Base-by-base conservation (phyloP, 2,329 filamentous ascomycete species). In the Aureobasidium vineae region DNA sequence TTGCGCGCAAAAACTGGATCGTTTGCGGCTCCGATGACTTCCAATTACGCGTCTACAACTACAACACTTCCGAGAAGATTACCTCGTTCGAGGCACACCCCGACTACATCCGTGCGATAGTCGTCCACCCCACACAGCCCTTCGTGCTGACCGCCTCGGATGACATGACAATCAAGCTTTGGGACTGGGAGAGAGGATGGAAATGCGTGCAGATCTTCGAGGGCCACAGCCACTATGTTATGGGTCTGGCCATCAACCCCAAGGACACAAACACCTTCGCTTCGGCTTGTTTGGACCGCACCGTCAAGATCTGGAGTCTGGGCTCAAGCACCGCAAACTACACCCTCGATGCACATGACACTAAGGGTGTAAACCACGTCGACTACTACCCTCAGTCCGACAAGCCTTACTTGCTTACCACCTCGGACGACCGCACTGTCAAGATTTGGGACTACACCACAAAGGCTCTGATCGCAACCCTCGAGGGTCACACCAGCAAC, bases 391-490 rank as follows among this genome's bases (percentile, higher is more conserved):
- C 86, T 5, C 85, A 87, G 69, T 84, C 84, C 31, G 86, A 89
- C 77, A 89, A 89, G 75, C 86, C 86, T 43, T 98, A 99, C 75
- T 88, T 99, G 53, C 88, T 99, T 70, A 99, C 95, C 28, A 97
- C 94, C 16, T 97, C 92, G 8, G 95, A 99, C 77, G 95, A 98
- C 79, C 88, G 91, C 73, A 98, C 94, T 0, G 92, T 98, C 73
- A 98, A 98, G 83, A 87, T 99, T 65, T 99, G 95, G 94, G 95
- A 99, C 77, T 98, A 99, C 82, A 98, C 94, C 15, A 98, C 93
- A 57, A 99, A 99, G 81, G 95, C 92, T 15, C 83, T 98, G 70
- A 97, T 98, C 75, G 95, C 95, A 36, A 98, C 94, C 2, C 84
- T 99, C 56, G 95, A 99, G 78, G 95, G 95, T 33, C 95, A 99